Evolutionary conservation across 2,329 filamentous ascomycete genomes (phyloP).

Genomic region (Aureobasidium pullulans): DNA sequence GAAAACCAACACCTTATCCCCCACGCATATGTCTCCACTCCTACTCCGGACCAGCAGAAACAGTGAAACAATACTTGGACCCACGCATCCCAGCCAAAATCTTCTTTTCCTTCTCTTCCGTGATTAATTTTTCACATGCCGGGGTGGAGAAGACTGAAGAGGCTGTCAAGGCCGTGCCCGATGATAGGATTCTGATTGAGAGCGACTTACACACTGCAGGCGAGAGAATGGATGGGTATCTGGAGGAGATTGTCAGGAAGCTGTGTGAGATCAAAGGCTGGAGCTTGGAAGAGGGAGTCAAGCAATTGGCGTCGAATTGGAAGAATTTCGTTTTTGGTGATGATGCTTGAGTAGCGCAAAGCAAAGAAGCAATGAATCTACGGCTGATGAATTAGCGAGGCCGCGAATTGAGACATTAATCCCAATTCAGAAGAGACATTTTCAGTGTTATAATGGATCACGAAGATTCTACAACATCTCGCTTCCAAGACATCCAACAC

Average conservation of each 20-base stretch:
- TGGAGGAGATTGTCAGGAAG: conserved; percentile 68
- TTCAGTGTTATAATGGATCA: too few species aligned
- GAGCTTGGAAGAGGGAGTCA: conserved; percentile 63
- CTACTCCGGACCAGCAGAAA: conserved; percentile 71
- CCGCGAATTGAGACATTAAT: too few species aligned
- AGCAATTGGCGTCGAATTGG: conserved; percentile 66
- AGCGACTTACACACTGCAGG: conserved; percentile 86
- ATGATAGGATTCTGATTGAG: conserved; percentile 74
- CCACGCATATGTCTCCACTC: conserved; percentile 90
- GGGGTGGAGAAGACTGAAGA: conserved; percentile 52
- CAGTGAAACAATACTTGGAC: conserved; percentile 70
- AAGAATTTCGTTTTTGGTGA: conserved; percentile 63
- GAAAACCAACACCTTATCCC: conserved; percentile 55
- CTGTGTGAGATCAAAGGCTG: conserved; percentile 75
- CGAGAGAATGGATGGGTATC: conserved; percentile 64
- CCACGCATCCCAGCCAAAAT: conserved; percentile 65
- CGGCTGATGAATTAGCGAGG: too few species aligned
- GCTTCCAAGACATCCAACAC: background rate
- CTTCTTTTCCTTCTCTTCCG: conserved; percentile 81
- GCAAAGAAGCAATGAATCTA: too few species aligned
- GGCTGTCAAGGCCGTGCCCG: conserved; percentile 64
- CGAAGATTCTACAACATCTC: background rate
- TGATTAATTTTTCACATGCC: conserved; percentile 64
- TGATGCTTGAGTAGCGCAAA: background rate
- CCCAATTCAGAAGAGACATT: too few species aligned